Evolutionary conservation across 23 red algal species (phyloP).

Genomic region (Gracilariopsis chorda): DNA sequence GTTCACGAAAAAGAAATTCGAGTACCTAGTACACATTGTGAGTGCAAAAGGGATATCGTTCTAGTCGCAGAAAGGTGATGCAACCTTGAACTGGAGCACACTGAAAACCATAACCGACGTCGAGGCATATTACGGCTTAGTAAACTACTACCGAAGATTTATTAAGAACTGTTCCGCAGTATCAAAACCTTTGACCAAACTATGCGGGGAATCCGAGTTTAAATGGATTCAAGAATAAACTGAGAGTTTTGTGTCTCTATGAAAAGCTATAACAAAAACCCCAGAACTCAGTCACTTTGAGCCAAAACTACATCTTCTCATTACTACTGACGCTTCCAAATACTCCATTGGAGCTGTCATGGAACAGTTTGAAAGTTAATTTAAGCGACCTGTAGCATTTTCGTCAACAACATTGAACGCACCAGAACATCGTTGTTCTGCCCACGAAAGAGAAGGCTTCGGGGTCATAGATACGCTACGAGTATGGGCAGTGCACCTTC

Average conservation of each 20-base stretch:
- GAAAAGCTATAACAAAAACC: neutral
- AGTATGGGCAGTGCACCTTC: neutral
- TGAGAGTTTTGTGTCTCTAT: neutral
- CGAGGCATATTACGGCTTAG: neutral
- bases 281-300: slow-evolving; percentile 26
- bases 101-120: neutral
- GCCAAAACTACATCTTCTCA: neutral
- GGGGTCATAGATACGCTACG: neutral
- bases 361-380: neutral
- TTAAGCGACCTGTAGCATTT: neutral
- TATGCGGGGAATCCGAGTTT: neutral
- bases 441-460: neutral
- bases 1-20: neutral
- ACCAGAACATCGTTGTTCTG: neutral
- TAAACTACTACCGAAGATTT: slow-evolving; percentile 29
- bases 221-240: neutral
- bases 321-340: neutral
- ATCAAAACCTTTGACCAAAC: neutral
- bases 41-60: neutral
- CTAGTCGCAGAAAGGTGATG: neutral
- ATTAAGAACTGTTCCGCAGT: neutral
- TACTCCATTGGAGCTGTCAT: slow-evolving; percentile 34
- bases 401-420: neutral
- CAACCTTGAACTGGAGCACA: neutral
- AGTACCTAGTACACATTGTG: neutral